Conservation (phyloP, 2,329 filamentous ascomycete species). For the Didymosphaeria variabile region DNA sequence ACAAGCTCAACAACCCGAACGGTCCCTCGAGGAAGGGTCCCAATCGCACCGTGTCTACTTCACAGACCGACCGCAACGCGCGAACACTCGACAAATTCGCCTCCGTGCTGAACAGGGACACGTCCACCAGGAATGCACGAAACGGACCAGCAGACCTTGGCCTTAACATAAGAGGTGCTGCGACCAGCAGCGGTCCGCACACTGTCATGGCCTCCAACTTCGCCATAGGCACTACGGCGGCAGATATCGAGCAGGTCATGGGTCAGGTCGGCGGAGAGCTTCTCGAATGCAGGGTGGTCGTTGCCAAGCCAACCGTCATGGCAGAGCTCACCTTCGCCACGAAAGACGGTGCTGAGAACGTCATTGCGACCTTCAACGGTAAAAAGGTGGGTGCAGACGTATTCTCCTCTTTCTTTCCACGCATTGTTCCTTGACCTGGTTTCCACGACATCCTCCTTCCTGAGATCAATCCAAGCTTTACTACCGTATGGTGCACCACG, state of each 20-base stretch:
- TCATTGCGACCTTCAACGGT: slow-evolving; percentile 80
- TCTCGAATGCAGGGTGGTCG: slow-evolving; percentile 72
- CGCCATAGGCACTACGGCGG: slow-evolving; percentile 80
- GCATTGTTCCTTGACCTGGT: too few relatives aligned
- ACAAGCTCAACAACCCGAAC: slow-evolving; percentile 57
- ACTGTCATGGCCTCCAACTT: slow-evolving; percentile 82
- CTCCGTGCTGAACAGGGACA: slow-evolving; percentile 39
- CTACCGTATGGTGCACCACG: not conserved
- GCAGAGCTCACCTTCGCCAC: slow-evolving; percentile 80
- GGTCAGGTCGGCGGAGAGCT: slow-evolving; percentile 73
- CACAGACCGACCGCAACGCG: slow-evolving; percentile 53
- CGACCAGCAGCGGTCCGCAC: slow-evolving; percentile 70
- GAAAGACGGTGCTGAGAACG: slow-evolving; percentile 75
- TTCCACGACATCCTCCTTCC: too few relatives aligned
- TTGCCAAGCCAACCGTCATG: slow-evolving; percentile 74
- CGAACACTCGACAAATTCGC: slow-evolving; percentile 54
- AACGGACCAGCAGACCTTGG: slow-evolving; percentile 47
- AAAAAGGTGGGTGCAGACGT: slow-evolving; percentile 68
- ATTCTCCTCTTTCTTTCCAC: not conserved
- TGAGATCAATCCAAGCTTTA: not conserved
- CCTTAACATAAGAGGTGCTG: slow-evolving; percentile 74
- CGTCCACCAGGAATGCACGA: slow-evolving; percentile 36
- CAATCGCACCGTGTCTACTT: slow-evolving; percentile 50
- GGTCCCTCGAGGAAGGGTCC: slow-evolving; percentile 45
- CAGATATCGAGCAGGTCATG: slow-evolving; percentile 85